phyloP scores from a whole-genome alignment of 139 green algal genomes.

The Zygnema circumcarinatum region DNA sequence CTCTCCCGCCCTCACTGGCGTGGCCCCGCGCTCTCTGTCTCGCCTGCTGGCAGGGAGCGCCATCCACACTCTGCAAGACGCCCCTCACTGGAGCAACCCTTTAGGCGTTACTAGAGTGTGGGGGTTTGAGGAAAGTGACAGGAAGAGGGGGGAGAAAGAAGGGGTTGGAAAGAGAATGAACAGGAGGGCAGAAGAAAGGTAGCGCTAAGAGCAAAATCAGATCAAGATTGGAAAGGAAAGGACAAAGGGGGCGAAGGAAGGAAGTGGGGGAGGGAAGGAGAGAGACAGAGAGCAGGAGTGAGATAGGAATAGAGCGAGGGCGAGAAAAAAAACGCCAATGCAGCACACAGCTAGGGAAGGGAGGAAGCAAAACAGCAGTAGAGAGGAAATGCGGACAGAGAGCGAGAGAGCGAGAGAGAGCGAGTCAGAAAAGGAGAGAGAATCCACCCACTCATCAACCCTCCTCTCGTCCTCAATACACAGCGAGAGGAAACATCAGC shows the following conservation, averaged over 20 bases:
- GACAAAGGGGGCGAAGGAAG: no score
- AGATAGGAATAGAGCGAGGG: neutral
- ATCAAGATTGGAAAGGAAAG: no score
- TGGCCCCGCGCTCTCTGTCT: neutral
- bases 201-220: no score
- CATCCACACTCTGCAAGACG: neutral
- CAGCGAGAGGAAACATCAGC: no score
- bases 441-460: neutral
- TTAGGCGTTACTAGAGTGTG: neutral
- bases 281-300: neutral
- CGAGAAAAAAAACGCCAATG: no score
- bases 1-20: neutral
- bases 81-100: neutral
- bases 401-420: neutral
- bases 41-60: neutral
- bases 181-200: no score
- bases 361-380: no score
- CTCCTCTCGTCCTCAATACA: neutral
- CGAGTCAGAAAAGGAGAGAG: neutral
- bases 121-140: neutral
- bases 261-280: neutral
- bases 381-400: neutral
- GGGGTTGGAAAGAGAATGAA: no score
- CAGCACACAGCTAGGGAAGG: no score
- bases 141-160: neutral